A percentile compares a stretch with the other conserved stretches of the same genome.
These are phyloP conservation scores for Psilocybe cubensis DNA, from an alignment of 768 basidiomycete species.

Conservation along the genomic window DNA sequence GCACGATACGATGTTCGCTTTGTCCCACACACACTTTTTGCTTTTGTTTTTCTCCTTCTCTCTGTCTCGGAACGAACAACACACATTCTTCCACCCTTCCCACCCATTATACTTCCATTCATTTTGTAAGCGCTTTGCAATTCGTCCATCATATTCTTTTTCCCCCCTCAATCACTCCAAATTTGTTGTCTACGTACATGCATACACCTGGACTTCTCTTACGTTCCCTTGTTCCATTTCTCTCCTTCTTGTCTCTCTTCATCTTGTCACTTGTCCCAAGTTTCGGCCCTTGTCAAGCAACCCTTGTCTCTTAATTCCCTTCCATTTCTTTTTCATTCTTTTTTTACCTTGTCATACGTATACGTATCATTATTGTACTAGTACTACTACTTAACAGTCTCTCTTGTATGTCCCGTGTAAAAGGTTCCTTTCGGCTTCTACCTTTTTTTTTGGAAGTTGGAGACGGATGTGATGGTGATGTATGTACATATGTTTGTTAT, in stretches of 20 bases:
- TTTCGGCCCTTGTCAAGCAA: too few relatives aligned
- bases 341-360: neutral
- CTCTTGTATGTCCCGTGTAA: neutral
- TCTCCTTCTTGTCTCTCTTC: too few relatives aligned
- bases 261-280: too few relatives aligned
- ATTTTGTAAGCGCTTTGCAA: neutral
- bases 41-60: neutral
- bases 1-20: neutral
- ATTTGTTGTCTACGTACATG: too few relatives aligned
- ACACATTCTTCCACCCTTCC: neutral
- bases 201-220: neutral
- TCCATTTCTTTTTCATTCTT: too few relatives aligned
- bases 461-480: too few relatives aligned
- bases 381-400: neutral
- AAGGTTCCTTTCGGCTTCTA: too few relatives aligned
- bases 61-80: too few relatives aligned
- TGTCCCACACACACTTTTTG: too few relatives aligned
- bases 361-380: neutral
- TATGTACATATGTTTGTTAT: too few relatives aligned
- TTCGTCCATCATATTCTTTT: neutral
- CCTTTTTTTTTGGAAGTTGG: neutral
- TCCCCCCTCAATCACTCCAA: too few relatives aligned
- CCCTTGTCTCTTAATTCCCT: neutral
- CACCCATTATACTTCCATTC: neutral
- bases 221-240: neutral